Evolutionary conservation across 2,329 filamentous ascomycete species (phyloP).

Genomic region (Pseudogymnoascus sp.): DNA sequence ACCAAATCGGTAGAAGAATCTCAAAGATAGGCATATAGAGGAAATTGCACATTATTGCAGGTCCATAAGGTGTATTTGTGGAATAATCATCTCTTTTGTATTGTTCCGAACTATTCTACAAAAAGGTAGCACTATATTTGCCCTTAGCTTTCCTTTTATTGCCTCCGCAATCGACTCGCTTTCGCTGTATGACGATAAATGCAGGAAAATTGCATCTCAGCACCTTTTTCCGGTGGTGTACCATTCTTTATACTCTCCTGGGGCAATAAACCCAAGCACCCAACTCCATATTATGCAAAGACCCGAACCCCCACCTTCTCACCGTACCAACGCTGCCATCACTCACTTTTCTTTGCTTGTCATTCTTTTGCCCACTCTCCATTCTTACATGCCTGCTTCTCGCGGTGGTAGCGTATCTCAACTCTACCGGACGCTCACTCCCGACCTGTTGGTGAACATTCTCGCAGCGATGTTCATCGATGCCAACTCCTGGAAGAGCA

Average conservation of each 20-base stretch:
- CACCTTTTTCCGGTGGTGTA: conserved; percentile 3
- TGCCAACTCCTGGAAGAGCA: conserved; percentile 95
- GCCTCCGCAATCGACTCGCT: not conserved
- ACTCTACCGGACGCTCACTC: conserved; percentile 57
- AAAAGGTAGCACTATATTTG: not conserved
- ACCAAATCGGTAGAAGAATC: not conserved
- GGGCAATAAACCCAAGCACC: conserved; percentile 7
- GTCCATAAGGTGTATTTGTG: not conserved
- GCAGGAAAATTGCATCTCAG: conserved; percentile 8
- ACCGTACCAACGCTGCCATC: conserved; percentile 2
- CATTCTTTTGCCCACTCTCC: not conserved
- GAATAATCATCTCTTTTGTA: not conserved
- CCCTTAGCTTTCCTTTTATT: not conserved
- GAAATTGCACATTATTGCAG: not conserved
- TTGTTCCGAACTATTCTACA: conserved; percentile 1
- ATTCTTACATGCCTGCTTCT: conserved; percentile 1
- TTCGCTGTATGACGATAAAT: conserved; percentile 7
- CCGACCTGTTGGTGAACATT: conserved; percentile 86
- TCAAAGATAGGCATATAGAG: not conserved
- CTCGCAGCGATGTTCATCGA: conserved; percentile 97
- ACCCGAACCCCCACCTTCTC: conserved; percentile 5
- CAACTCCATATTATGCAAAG: conserved; percentile 9
- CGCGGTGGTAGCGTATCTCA: not conserved
- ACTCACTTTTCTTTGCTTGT: not conserved
- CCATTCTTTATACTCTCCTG: conserved; percentile 7